Evolutionary conservation across 2,329 filamentous ascomycete species (phyloP).

Genomic region (Penicillium sp.): DNA sequence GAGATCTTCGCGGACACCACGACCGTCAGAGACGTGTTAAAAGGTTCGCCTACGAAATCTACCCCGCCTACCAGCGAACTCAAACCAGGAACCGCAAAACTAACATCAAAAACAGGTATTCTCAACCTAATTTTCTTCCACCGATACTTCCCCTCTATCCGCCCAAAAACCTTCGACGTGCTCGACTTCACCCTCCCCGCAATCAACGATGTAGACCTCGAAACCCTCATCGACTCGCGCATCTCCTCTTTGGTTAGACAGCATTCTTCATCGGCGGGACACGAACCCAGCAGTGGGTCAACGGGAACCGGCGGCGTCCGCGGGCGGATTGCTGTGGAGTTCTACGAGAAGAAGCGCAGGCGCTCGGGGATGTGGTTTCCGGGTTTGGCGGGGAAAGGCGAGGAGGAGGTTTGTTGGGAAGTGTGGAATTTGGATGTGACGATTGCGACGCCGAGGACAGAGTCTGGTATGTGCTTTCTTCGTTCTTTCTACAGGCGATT

Average conservation of each 20-base stretch:
- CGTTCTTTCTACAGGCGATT: neutral
- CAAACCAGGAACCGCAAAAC: no score
- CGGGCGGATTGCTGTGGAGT: slow-evolving; percentile 83
- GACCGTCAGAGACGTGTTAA: slow-evolving; percentile 89
- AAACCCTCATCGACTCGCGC: slow-evolving; percentile 90
- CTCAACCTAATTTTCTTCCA: slow-evolving; percentile 99
- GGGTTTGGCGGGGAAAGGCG: slow-evolving; percentile 62
- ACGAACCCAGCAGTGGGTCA: slow-evolving; percentile 33
- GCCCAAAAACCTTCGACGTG: slow-evolving; percentile 82
- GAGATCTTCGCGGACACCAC: slow-evolving; percentile 91
- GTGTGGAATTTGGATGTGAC: slow-evolving; percentile 92
- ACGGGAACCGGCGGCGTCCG: slow-evolving; percentile 61
- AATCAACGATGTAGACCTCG: slow-evolving; percentile 87
- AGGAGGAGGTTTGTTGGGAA: slow-evolving; percentile 97
- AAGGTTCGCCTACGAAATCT: slow-evolving; percentile 63
- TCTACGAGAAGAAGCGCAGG: slow-evolving; percentile 88
- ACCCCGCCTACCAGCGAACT: neutral
- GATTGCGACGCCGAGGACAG: slow-evolving; percentile 86
- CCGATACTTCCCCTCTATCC: slow-evolving; percentile 88
- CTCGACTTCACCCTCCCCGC: slow-evolving; percentile 89
- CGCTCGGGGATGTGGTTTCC: slow-evolving; percentile 75
- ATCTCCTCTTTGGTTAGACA: slow-evolving; percentile 79
- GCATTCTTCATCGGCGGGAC: slow-evolving; percentile 61
- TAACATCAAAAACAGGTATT: slow-evolving; percentile 64
- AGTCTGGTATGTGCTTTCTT: slow-evolving; percentile 68